Evolutionary conservation across 2,329 filamentous ascomycete genomes (phyloP).

Genomic region (Cytospora piceae): DNA sequence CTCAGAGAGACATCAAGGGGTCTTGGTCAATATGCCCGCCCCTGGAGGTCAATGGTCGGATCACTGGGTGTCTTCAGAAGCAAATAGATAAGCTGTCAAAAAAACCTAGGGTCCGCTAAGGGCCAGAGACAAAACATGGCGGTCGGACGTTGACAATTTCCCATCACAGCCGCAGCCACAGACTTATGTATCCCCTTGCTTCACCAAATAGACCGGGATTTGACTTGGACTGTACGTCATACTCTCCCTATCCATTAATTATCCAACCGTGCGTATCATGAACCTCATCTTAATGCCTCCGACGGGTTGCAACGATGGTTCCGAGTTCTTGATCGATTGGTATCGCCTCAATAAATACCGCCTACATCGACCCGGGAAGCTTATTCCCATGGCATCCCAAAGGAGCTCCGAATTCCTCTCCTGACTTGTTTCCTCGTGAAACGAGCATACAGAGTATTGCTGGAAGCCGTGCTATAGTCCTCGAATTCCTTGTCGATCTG

Average conservation of each 20-base stretch:
- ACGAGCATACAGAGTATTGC: too few relatives aligned
- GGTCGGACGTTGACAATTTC: not conserved
- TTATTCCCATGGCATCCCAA: too few relatives aligned
- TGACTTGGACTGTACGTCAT: not conserved
- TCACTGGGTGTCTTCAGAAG: not conserved
- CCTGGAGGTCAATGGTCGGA: not conserved
- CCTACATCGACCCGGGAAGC: too few relatives aligned
- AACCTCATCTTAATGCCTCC: not conserved
- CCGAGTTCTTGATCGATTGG: too few relatives aligned
- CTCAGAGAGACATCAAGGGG: not conserved
- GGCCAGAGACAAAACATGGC: not conserved
- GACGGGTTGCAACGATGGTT: not conserved
- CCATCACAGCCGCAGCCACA: not conserved
- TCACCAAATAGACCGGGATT: not conserved
- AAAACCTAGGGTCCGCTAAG: not conserved
- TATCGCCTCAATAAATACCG: too few relatives aligned
- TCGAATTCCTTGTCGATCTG: slow-evolving; percentile 8
- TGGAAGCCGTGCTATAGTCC: slow-evolving; percentile 7
- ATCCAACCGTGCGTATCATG: not conserved
- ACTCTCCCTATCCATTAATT: not conserved
- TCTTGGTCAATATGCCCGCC: not conserved
- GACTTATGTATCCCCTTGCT: not conserved
- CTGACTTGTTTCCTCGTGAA: not conserved
- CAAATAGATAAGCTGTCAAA: not conserved
- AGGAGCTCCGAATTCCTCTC: not conserved